Base-by-base conservation (phyloP, 1,139 yeast species). In the Casaregolazyma lundiana region DNA sequence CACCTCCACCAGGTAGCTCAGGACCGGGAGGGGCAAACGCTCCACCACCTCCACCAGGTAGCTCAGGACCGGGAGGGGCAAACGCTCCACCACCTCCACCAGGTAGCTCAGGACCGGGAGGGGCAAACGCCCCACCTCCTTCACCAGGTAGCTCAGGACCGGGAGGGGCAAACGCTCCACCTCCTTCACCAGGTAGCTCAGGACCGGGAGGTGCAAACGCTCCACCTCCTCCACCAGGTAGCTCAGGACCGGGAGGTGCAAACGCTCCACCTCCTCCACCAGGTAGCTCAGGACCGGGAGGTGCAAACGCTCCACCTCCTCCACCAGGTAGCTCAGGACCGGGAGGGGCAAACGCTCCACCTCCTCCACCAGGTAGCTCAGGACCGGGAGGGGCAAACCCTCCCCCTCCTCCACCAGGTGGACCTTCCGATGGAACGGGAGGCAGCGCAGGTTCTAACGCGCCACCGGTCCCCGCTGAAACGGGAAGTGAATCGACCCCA, bases 361-460 rank as follows among this genome's bases (percentile, higher is more conserved):
- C n/a, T n/a, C n/a, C n/a, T n/a, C n/a, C n/a, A n/a, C n/a, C n/a
- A 16, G 44, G 41, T 9, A 50, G 50, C 26, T 32, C 42, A 32
- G 48, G 46, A 16, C 17, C 47, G n/a, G 53, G 51, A 7, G n/a
- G n/a, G n/a, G n/a, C n/a, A n/a, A n/a, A n/a, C n/a, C 16, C 40
- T 34, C 45, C 48, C 19, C 35, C 41, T 6, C 43, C 22, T 20
- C n/a, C n/a, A 24, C n/a, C 38, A 11, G 41, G 38, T 8, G 37
- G 42, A 2, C 40, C 32, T 7, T 35, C 35, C 4, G 41, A 35
- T 8, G 37, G 47, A 15, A n/a, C n/a, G 40, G 38, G 8, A 2
- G 8, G 8, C 29, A 7, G 3, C 7, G n/a, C 29, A 7, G 29
- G 11, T 13, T 11, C 13, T 26, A 26, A 15, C 15, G 15, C 2